These are phyloP conservation scores for Gnaphalium uliginosum DNA, from an alignment of 129 eudicot species.

Conservation along the genomic window DNA sequence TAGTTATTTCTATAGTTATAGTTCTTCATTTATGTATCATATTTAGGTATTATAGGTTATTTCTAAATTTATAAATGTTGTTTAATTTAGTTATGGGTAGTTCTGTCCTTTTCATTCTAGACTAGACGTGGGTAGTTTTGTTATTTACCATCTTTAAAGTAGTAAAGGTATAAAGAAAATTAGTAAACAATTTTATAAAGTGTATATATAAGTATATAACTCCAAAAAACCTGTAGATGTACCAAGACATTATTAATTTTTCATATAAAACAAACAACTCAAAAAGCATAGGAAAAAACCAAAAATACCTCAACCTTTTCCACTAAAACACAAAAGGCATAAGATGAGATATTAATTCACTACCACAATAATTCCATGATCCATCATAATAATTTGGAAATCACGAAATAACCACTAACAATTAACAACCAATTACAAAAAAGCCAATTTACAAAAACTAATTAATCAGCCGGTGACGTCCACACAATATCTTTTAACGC, in stretches of 20 bases:
- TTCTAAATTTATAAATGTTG: no score
- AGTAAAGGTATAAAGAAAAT: no score
- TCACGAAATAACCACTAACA: constrained; percentile 18
- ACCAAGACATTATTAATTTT: not conserved
- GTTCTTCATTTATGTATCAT: no score
- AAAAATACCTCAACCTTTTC: constrained; percentile 4
- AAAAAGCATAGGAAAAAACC: not conserved
- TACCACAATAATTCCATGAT: constrained; percentile 29
- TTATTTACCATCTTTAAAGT: no score
- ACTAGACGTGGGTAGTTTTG: no score
- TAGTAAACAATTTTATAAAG: no score
- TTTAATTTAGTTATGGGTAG: no score
- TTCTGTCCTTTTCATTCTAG: no score
- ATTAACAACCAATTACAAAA: not conserved
- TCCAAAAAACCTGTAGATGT: not conserved
- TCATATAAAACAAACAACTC: not conserved
- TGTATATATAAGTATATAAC: no score
- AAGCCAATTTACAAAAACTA: not conserved
- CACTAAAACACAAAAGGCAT: constrained; percentile 1
- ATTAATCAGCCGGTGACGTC: constrained; percentile 37
- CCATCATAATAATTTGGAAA: constrained; percentile 32
- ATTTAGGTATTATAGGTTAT: no score
- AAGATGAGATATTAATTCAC: constrained; percentile 8
- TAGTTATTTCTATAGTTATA: no score
- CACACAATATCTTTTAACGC: constrained; percentile 72